phyloP scores from a whole-genome alignment of 176 grass and related monocot genomes.

The Saccharum officinarum region DNA sequence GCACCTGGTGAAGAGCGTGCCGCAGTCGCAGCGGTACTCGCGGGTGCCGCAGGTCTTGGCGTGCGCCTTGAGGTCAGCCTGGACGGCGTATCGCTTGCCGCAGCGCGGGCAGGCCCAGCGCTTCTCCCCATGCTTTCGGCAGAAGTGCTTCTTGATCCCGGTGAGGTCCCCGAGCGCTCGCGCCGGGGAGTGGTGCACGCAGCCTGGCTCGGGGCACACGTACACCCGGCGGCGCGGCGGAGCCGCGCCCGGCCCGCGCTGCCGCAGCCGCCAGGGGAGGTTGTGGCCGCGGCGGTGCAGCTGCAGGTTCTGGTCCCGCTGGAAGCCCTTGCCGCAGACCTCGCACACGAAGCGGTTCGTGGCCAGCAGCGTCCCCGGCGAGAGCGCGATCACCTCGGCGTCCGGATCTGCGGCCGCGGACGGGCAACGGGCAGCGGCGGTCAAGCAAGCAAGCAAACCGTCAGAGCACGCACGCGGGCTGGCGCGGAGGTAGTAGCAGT shows the following conservation, averaged over 20 bases:
- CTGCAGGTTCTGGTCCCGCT: constrained; percentile 91
- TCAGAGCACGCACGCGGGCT: background rate
- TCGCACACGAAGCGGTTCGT: constrained; percentile 80
- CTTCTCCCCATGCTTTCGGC: constrained; percentile 88
- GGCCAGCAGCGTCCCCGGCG: constrained; percentile 64
- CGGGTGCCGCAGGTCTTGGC: constrained; percentile 93
- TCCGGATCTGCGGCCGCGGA: constrained; percentile 56
- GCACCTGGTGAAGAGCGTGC: constrained; percentile 96
- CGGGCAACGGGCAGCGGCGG: background rate
- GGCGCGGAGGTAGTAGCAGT: background rate
- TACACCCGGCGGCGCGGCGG: constrained; percentile 60
- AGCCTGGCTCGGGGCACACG: constrained; percentile 68
- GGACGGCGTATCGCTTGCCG: constrained; percentile 93
- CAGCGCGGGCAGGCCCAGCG: constrained; percentile 82
- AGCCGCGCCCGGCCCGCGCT: constrained; percentile 51
- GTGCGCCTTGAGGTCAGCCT: constrained; percentile 91
- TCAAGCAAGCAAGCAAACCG: background rate
- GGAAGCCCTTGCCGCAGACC: constrained; percentile 79
- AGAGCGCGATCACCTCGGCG: constrained; percentile 86
- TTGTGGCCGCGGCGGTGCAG: constrained; percentile 62
- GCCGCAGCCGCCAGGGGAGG: constrained; percentile 59
- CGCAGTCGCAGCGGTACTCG: constrained; percentile 88
- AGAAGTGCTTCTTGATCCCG: constrained; percentile 85
- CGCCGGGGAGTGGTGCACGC: constrained; percentile 58
- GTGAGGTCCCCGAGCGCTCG: constrained; percentile 85